Conservation (phyloP, 2,329 filamentous ascomycete species). For the Xylaria sp. region DNA sequence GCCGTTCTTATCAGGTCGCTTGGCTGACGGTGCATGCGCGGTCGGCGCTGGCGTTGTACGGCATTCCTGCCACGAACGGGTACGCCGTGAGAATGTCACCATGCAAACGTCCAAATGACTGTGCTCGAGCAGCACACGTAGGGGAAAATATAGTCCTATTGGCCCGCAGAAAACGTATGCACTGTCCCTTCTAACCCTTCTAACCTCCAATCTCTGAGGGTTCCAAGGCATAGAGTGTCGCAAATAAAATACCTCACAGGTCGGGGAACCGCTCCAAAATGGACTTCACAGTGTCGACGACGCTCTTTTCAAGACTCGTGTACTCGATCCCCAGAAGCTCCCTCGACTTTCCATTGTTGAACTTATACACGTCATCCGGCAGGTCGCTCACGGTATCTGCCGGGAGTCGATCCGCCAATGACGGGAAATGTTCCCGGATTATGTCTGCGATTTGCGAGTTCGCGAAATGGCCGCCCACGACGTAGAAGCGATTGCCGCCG, state of each 20-base stretch:
- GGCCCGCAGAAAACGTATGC: background rate
- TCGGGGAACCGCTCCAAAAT: constrained; percentile 46
- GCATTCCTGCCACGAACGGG: constrained; percentile 2
- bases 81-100: background rate
- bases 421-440: constrained; percentile 65
- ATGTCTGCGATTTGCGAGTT: constrained; percentile 69
- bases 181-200: background rate
- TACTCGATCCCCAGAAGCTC: constrained; percentile 71
- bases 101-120: constrained; percentile 10
- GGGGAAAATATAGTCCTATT: background rate
- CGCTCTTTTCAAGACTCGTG: constrained; percentile 65
- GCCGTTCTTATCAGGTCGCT: constrained; percentile 8
- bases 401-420: constrained; percentile 62
- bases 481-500: constrained; percentile 71
- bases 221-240: background rate
- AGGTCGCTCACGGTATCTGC: constrained; percentile 52
- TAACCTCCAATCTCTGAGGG: background rate
- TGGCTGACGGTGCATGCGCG: background rate
- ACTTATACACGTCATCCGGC: constrained; percentile 62
- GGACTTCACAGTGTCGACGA: constrained; percentile 67
- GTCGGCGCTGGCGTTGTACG: background rate
- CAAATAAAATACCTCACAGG: background rate
- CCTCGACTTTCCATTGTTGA: constrained; percentile 65
- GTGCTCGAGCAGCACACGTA: background rate
- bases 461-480: constrained; percentile 69